Evolutionary conservation across 495 filamentous ascomycete species (phyloP), one percentile per base, ranked within the genome.

Genomic region (Aspergillus hancockii): DNA sequence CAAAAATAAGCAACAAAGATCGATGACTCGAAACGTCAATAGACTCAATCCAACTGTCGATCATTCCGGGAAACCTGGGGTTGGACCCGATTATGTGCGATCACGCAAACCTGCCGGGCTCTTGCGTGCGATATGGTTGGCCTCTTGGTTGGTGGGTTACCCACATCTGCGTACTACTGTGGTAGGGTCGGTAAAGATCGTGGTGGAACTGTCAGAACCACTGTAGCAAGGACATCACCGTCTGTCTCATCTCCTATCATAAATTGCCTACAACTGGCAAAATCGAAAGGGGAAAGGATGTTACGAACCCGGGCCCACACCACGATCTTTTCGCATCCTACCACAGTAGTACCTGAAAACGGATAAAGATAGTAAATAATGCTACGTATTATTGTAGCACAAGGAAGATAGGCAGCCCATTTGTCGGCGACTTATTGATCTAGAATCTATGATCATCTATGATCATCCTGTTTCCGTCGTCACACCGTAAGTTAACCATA

Each of bases 101-200:
- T 74, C 71, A 74, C 69, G 71, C 69, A 71, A 73, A 66, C 63
- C 56, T 57, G 70, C 61, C 64, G 62, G 56, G 12, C 36, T 65
- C 43, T 65, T 67, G 65, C 54, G 59, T 57, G 53, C 13, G 19
- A 12, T 8, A 22, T 47, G 54, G 49, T 28, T 28, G 25, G 25
- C 25, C 25, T 21, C 8, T 19, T 13, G 19, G 43, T 47, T 47
- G 43, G 43, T 43, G 16, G 40, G 10, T 55, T 54, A 38, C 45
- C 55, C 40, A 31, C 38, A 55, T 38, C 41, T 40, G 36, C 36
- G 16, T 40, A 40, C 10, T n/a, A 3, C 25, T 28, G 25, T n/a
- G n/a, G n/a, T n/a, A n/a, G n/a, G n/a, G n/a, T n/a, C n/a, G n/a
- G n/a, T n/a, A n/a, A n/a, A n/a, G n/a, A n/a, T n/a, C n/a, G n/a